phyloP scores from a whole-genome alignment of 2,329 filamentous ascomycete species.

The Talaromyces funiculosus region DNA sequence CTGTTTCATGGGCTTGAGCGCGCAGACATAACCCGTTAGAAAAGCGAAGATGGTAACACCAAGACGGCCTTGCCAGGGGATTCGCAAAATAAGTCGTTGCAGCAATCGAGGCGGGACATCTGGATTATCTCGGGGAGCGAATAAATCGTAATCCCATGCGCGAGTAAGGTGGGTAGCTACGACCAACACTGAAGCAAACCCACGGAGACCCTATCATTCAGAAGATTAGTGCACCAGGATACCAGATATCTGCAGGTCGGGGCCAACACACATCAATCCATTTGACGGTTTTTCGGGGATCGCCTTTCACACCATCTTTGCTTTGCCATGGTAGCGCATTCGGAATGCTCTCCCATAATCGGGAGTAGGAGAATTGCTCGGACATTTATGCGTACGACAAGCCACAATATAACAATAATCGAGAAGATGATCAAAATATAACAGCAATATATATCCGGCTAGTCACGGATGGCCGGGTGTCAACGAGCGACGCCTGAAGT shows the following conservation, averaged over 20 bases:
- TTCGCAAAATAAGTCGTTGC: slow-evolving; percentile 50
- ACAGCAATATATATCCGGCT: background rate
- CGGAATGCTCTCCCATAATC: slow-evolving; percentile 17
- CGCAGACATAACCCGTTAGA: slow-evolving; percentile 52
- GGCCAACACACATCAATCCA: slow-evolving; percentile 53
- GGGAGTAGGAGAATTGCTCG: slow-evolving; percentile 9
- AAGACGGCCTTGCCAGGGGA: slow-evolving; percentile 51
- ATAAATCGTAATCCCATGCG: slow-evolving; percentile 49
- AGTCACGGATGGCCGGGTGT: background rate
- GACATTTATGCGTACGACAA: slow-evolving; percentile 7
- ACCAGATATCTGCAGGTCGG: background rate
- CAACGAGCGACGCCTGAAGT: background rate
- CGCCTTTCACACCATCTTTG: slow-evolving; percentile 25
- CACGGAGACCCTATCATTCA: slow-evolving; percentile 43
- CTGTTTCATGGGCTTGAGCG: slow-evolving; percentile 50
- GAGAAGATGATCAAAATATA: background rate
- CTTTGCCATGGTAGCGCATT: slow-evolving; percentile 19
- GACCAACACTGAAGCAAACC: slow-evolving; percentile 50
- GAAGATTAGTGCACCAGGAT: background rate
- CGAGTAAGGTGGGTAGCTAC: slow-evolving; percentile 49
- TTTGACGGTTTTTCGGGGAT: slow-evolving; percentile 44
- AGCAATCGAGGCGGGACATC: slow-evolving; percentile 42
- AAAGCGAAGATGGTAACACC: slow-evolving; percentile 54
- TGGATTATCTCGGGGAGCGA: slow-evolving; percentile 43
- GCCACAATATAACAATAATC: background rate